Conservation (phyloP, 2,329 filamentous ascomycete species). For the Neurospora sp. region DNA sequence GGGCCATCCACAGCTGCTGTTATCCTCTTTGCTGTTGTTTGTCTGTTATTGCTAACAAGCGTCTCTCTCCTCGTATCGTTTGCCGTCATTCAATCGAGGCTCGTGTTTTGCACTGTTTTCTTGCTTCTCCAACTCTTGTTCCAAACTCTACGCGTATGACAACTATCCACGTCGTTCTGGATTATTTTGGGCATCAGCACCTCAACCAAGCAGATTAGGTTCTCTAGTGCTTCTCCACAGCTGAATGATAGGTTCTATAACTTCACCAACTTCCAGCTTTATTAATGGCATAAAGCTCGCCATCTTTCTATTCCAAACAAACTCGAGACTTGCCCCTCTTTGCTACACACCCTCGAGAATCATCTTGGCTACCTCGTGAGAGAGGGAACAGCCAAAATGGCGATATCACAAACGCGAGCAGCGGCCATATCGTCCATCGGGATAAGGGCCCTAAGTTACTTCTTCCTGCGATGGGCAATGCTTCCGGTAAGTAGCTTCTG, state of each 20-base stretch:
- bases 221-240: not conserved
- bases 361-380: not conserved
- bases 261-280: not conserved
- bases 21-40: not conserved
- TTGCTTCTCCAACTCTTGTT: not conserved
- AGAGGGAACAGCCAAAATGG: slow-evolving; percentile 16
- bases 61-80: not conserved
- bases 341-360: not conserved
- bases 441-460: slow-evolving; percentile 39
- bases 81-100: not conserved
- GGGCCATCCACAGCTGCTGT: not conserved
- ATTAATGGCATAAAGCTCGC: not conserved
- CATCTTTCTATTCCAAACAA: not conserved
- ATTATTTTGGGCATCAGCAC: not conserved
- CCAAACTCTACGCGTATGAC: not conserved
- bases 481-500: slow-evolving; percentile 23
- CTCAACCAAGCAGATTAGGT: not conserved
- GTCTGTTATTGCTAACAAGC: not conserved
- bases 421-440: slow-evolving; percentile 37
- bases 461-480: slow-evolving; percentile 54
- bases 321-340: not conserved
- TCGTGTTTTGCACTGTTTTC: not conserved
- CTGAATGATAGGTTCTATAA: not conserved
- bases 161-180: not conserved
- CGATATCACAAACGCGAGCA: slow-evolving; percentile 20